Evolutionary conservation across 805 yeast species (phyloP).

Genomic region (Komagataella phaffii): DNA sequence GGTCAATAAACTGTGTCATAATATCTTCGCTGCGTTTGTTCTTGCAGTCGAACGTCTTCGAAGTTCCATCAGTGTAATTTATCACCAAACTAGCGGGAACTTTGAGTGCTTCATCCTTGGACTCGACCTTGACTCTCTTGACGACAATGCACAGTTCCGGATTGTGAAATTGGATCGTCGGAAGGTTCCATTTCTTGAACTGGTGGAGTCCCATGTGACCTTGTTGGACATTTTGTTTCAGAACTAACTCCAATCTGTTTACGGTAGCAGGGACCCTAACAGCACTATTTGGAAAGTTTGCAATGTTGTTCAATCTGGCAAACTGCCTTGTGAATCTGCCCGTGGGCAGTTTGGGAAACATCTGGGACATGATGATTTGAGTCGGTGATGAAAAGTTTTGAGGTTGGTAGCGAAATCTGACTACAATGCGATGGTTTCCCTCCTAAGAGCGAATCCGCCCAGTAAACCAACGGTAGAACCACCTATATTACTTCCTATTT

Average conservation of each 20-base stretch:
- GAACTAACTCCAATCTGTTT: conserved; percentile 33
- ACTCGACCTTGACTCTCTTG: conserved; percentile 31
- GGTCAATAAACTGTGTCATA: conserved; percentile 36
- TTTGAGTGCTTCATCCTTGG: conserved; percentile 25
- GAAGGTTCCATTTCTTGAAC: conserved; percentile 66
- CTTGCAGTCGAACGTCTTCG: conserved; percentile 38
- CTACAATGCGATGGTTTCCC: background rate
- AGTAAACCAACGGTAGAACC: background rate
- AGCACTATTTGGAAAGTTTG: conserved; percentile 32
- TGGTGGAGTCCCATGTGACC: conserved; percentile 59
- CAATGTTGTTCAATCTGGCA: conserved; percentile 33
- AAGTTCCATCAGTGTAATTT: conserved; percentile 22
- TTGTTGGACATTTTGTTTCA: conserved; percentile 30
- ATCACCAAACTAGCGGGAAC: conserved; percentile 34
- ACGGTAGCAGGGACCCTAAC: conserved; percentile 22
- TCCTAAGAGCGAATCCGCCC: background rate
- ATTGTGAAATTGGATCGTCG: conserved; percentile 73
- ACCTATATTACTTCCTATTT: background rate
- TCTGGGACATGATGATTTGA: conserved; percentile 1
- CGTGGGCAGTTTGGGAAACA: conserved; percentile 21
- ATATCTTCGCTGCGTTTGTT: conserved; percentile 36
- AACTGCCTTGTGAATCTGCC: conserved; percentile 32
- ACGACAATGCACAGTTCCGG: conserved; percentile 55
- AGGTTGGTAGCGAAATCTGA: background rate
- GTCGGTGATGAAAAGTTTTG: background rate